Conservation (phyloP, 2,329 filamentous ascomycete genomes). For the Zarea fungicola region DNA sequence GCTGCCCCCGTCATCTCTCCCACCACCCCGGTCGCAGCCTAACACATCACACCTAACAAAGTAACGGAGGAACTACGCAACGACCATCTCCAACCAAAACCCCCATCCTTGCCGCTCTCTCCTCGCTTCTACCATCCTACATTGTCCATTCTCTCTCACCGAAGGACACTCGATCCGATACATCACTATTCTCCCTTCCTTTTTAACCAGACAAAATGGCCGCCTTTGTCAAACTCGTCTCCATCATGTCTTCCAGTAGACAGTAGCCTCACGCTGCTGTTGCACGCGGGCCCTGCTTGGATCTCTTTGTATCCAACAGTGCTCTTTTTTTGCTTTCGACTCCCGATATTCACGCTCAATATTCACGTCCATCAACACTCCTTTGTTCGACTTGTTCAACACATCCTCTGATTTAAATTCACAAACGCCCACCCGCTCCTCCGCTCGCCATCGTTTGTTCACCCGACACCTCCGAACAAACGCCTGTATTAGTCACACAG, state of each 20-base stretch:
- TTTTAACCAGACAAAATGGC: slow-evolving; percentile 19
- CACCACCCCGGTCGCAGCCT: background rate
- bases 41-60: too few relatives aligned
- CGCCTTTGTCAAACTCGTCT: slow-evolving; percentile 17
- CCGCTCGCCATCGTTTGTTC: background rate
- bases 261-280: slow-evolving; percentile 16
- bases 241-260: slow-evolving; percentile 16
- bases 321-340: background rate
- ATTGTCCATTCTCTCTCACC: slow-evolving; percentile 12
- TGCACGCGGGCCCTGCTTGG: slow-evolving; percentile 13
- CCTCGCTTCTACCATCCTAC: slow-evolving; percentile 8
- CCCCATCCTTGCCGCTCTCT: slow-evolving; percentile 1
- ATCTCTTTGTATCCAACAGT: slow-evolving; percentile 2
- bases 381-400: background rate
- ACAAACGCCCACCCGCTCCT: background rate
- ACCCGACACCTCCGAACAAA: background rate
- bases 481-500: background rate
- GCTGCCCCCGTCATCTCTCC: too few relatives aligned
- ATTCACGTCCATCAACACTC: background rate
- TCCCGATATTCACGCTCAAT: background rate
- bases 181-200: background rate
- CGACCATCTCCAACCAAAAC: slow-evolving; percentile 4
- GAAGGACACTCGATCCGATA: background rate
- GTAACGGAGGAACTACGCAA: too few relatives aligned
- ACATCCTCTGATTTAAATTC: background rate